Base-by-base conservation (phyloP, 2,329 filamentous ascomycete species). In the Microascus cirrosus region DNA sequence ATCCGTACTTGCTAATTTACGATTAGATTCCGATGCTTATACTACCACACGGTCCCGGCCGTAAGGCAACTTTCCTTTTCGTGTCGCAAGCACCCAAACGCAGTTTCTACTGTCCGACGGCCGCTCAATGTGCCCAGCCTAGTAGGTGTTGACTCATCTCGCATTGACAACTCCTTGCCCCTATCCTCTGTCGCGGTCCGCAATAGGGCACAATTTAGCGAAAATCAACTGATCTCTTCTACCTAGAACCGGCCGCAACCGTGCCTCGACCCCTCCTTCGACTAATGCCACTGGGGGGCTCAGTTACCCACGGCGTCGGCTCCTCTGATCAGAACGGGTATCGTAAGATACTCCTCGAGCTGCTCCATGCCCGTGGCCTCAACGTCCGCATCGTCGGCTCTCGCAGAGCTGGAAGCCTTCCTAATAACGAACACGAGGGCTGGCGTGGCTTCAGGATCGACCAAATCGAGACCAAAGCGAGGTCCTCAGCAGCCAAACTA, bases 351-450 rank as follows among this genome's bases (percentile, higher is more conserved):
- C 67, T 77, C 12, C 67, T 68, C 18, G 64, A 72, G 52, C 58
- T 66, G 54, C 65, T 77, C 12, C 58, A 62, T 11, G 51, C 56
- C 1, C 53, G 62, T 51, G 69, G 68, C 15, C 67, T 68, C 58
- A 20, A 61, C 10, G 67, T 71, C 11, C 65, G 67, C 59, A 71
- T 73, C 67, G 70, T 74, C 6, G 72, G 73, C 2, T 69, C 66
- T 36, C 65, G 69, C 22, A 64, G 65, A 2, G 58, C 60, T 22
- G 58, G 45, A 11, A 48, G 50, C 28, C 52, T 58, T 28, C 34
- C 55, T 25, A 54, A 74, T 63, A 72, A 73, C 62, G 69, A 74
- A 13, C 69, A 74, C 61, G 76, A 79, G 61, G 75, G 74, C 36
- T 75, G 74, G 69, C 69, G 72, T 0, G 74, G 71, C 25, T 66